Evolutionary conservation across 306 rosid genomes (phyloP), one percentile per base, ranked within the genome.

Genomic region (Delonix regia): DNA sequence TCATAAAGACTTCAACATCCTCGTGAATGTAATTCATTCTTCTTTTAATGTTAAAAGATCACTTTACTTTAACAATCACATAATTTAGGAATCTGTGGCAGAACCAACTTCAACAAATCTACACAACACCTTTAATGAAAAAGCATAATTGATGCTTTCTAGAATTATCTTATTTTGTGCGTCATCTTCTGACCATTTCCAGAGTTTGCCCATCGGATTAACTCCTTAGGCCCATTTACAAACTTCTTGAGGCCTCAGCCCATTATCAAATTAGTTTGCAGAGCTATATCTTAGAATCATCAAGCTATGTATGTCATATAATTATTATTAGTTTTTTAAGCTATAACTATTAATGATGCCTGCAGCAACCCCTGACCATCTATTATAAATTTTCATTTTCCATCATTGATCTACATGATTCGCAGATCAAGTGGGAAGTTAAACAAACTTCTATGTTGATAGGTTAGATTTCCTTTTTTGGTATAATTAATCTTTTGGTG

Each of bases 351-450:
- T 18, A 34, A 42, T 18, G 2, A 69, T 30, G 34, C 59, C 77
- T 49, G 41, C 74, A 76, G 63, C 72, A 71, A 55, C 49, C 60
- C 52, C 59, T 39, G 39, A 48, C 18, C 59, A 63, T 15, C 41
- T 22, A 34, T 44, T 34, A 22, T 28, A 51, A 83, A 28, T 45
- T 51, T 42, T 33, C 14, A 14, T 10, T 41, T 45, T 55, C 1
- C 9, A 34, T 34, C 44, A 64, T 38, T n/a, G 9, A 63, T n/a
- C 8, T 34, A 36, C 1, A 18, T n/a, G 16, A 63, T 34, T 62
- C 24, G 19, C 18, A 19, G 8, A 64, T 63, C 30, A 6, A 41
- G 8, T n/a, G 16, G 28, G 27, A 63, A 30, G 69, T 63, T 34
- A 61, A 42, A 51, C 30, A 38, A 3, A 66, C 39, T 68, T 27